Conservation (phyloP, 148 eudicot genomes). For the Tetragonia tetragonoides region DNA sequence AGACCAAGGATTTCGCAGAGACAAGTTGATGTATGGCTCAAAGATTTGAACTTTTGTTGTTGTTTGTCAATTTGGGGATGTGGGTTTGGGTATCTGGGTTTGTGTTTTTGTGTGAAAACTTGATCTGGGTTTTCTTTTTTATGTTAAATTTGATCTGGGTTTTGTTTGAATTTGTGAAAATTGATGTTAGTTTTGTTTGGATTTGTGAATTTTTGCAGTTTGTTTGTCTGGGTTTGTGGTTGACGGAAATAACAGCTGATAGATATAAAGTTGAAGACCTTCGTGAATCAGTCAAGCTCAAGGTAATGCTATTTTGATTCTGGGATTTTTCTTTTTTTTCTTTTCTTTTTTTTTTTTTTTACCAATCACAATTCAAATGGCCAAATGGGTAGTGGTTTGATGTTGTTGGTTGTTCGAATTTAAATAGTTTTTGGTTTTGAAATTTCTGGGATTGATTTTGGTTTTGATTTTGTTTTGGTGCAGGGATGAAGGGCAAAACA, state of each 20-base stretch:
- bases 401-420: not conserved
- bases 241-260: slow-evolving; percentile 35
- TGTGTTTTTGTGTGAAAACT: not conserved
- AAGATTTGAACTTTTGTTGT: not conserved
- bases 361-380: not conserved
- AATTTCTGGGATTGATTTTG: slow-evolving; percentile 7
- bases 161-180: not conserved
- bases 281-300: slow-evolving; percentile 25
- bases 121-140: slow-evolving; percentile 1
- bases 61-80: not conserved
- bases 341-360: not conserved
- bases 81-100: not conserved
- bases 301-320: slow-evolving; percentile 20
- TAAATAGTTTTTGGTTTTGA: not conserved
- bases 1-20: slow-evolving; percentile 37
- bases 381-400: too few species aligned
- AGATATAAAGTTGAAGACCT: slow-evolving; percentile 30
- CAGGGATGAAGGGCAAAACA: not conserved
- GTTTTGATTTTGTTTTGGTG: not conserved
- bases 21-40: slow-evolving; percentile 36
- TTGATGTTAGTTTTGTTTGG: not conserved
- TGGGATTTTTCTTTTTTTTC: not conserved
- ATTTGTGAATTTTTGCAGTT: slow-evolving; percentile 25
- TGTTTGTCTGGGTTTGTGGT: slow-evolving; percentile 37
- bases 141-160: not conserved